phyloP scores from a whole-genome alignment of 2,329 filamentous ascomycete species.

The Penicillium capsulatum region DNA sequence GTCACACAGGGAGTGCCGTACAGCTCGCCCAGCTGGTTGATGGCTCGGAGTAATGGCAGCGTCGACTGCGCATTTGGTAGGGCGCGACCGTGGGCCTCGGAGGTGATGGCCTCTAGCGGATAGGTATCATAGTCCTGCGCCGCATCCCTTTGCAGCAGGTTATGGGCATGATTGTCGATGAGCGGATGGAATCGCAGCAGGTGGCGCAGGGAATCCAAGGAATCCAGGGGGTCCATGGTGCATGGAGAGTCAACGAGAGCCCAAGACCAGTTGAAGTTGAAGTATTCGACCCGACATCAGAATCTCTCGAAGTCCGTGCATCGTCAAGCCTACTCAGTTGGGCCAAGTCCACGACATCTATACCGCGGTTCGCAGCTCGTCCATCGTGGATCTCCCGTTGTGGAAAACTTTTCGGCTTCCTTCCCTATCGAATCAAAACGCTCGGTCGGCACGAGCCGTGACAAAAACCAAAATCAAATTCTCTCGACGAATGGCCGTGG shows the following conservation, averaged over 20 bases:
- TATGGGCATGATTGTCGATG: conserved; percentile 50
- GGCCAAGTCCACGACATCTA: conserved; percentile 19
- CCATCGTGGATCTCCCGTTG: too few species aligned
- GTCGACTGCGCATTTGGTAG: conserved; percentile 59
- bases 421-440: conserved; percentile 1
- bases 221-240: conserved; percentile 26
- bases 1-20: conserved; percentile 59
- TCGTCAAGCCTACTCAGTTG: conserved; percentile 18
- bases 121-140: conserved; percentile 35
- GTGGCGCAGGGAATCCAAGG: conserved; percentile 32
- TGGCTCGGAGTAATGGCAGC: conserved; percentile 66
- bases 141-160: conserved; percentile 35
- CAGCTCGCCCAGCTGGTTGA: conserved; percentile 62
- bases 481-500: too few species aligned
- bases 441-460: conserved; percentile 1
- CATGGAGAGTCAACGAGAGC: conserved; percentile 4
- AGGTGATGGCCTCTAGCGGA: conserved; percentile 61
- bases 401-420: neutral
- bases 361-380: too few species aligned
- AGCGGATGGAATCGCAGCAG: conserved; percentile 40
- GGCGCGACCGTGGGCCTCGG: conserved; percentile 68
- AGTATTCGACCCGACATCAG: neutral
- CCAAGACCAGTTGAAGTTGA: conserved; percentile 1
- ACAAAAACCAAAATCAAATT: neutral
- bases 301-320: neutral